phyloP scores from a whole-genome alignment of 2,329 filamentous ascomycete genomes.

The Penicillium sp. region DNA sequence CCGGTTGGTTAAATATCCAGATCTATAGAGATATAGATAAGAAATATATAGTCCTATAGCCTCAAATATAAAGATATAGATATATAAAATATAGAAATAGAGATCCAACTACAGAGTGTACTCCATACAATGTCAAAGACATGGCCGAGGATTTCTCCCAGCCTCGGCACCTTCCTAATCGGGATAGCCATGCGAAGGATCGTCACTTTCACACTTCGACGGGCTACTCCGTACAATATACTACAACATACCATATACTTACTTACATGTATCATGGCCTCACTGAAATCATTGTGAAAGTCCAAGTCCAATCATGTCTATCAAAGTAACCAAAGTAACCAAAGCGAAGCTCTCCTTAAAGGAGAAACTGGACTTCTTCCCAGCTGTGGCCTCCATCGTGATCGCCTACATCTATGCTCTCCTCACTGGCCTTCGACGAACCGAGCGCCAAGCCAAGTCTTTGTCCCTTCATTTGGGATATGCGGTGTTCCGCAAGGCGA shows the following conservation, averaged over 20 bases:
- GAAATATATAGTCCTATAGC: background rate
- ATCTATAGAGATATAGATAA: background rate
- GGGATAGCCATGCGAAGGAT: conserved; percentile 19
- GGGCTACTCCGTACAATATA: background rate
- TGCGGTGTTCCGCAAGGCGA: conserved; percentile 33
- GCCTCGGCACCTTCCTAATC: conserved; percentile 6
- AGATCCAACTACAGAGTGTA: no score
- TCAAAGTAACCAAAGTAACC: conserved; percentile 7
- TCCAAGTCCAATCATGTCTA: conserved; percentile 18
- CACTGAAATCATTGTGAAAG: background rate
- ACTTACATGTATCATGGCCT: background rate
- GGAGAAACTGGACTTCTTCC: conserved; percentile 35
- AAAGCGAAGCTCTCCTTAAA: conserved; percentile 25
- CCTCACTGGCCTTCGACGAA: conserved; percentile 28
- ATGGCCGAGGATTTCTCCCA: background rate
- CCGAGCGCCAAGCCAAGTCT: conserved; percentile 28
- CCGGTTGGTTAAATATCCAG: background rate
- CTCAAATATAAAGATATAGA: background rate
- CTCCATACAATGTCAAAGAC: background rate
- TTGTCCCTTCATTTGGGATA: conserved; percentile 36
- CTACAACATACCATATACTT: background rate
- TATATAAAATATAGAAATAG: background rate
- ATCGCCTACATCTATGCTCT: conserved; percentile 29
- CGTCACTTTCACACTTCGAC: background rate
- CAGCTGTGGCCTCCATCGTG: conserved; percentile 29